These are phyloP conservation scores for Dichotomocladium elegans DNA, from an alignment of 371 early-diverging fungal genomes.

Conservation along the genomic window DNA sequence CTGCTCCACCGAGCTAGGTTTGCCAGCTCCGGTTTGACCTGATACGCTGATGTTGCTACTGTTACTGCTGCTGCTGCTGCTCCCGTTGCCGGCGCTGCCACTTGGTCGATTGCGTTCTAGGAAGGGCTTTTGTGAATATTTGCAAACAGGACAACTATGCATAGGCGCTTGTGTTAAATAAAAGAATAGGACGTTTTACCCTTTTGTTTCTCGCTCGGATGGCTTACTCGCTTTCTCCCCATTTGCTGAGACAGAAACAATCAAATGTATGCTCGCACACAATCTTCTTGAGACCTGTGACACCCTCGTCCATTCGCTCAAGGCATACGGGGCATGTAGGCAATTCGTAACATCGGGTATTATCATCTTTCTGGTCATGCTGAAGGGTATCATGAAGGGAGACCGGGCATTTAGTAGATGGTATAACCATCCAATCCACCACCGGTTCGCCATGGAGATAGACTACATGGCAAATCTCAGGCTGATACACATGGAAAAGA, in stretches of 20 bases:
- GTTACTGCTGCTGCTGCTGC: not conserved
- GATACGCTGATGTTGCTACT: not conserved
- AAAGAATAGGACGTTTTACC: no score
- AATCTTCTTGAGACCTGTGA: constrained; percentile 85
- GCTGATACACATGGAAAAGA: constrained; percentile 40
- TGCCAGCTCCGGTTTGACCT: no score
- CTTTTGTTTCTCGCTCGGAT: no score
- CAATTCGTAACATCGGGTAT: constrained; percentile 58
- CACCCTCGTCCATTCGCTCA: constrained; percentile 86
- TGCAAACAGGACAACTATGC: constrained; percentile 84
- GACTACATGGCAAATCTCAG: constrained; percentile 74
- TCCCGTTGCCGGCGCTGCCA: not conserved
- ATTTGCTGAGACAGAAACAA: constrained; percentile 81
- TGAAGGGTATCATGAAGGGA: not conserved
- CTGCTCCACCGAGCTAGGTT: no score
- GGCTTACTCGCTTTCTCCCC: constrained; percentile 75
- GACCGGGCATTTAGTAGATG: not conserved
- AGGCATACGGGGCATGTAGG: constrained; percentile 96
- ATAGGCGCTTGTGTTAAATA: not conserved
- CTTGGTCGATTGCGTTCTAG: constrained; percentile 8
- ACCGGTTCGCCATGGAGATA: constrained; percentile 50
- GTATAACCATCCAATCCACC: not conserved
- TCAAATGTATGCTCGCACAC: constrained; percentile 93
- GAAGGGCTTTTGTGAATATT: constrained; percentile 63
- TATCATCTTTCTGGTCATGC: not conserved